Conservation (phyloP, 2,329 filamentous ascomycete genomes). For the Berkeleyomyces rouxiae region DNA sequence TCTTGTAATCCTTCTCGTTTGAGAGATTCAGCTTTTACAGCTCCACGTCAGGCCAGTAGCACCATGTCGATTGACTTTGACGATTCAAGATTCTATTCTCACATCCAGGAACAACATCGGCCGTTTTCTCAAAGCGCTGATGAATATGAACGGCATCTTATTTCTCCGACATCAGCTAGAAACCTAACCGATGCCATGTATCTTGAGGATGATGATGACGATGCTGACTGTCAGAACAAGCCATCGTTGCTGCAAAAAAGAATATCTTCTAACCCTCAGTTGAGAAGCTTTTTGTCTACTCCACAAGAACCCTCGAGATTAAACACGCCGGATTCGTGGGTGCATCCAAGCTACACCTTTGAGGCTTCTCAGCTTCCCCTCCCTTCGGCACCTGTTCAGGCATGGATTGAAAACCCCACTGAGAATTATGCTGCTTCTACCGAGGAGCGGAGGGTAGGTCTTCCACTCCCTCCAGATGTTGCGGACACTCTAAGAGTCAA, state of each 20-base stretch:
- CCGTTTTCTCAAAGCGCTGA: neutral
- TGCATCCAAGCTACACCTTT: neutral
- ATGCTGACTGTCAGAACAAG: neutral
- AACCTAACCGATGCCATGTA: neutral
- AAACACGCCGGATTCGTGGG: conserved; percentile 10
- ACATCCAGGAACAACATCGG: neutral
- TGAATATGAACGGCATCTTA: neutral
- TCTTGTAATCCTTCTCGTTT: neutral
- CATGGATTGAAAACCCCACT: conserved; percentile 18
- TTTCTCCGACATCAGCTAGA: neutral
- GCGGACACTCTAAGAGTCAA: conserved; percentile 38
- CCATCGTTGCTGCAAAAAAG: neutral
- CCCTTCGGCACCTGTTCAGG: conserved; percentile 23
- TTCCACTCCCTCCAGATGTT: conserved; percentile 36
- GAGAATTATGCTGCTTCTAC: neutral
- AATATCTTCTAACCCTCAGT: neutral
- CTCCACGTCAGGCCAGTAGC: neutral
- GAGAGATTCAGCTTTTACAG: neutral
- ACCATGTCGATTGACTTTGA: neutral
- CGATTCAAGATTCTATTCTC: neutral
- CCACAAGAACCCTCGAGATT: neutral
- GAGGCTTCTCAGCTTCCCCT: conserved; percentile 9
- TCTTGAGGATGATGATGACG: conserved; percentile 1
- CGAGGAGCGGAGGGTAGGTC: conserved; percentile 15
- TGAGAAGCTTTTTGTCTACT: neutral